Conservation (phyloP, 805 yeast species). For the Brettanomyces custersianus region DNA sequence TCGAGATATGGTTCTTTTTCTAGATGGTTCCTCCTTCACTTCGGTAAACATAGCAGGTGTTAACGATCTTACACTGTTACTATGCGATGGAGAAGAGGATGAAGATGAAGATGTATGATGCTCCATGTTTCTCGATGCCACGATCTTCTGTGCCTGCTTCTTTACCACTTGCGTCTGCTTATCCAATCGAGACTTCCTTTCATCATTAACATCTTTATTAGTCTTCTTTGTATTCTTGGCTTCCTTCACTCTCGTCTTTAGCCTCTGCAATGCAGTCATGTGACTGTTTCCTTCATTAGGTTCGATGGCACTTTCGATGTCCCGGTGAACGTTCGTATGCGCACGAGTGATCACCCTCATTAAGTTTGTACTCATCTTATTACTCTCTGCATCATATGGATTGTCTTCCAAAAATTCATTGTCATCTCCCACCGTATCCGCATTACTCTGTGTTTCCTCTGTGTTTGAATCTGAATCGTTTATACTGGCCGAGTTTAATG, state of each 20-base stretch:
- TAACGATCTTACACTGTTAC: slow-evolving; percentile 1
- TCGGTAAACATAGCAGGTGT: slow-evolving; percentile 1
- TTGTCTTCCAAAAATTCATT: slow-evolving; percentile 16
- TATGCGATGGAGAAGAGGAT: not conserved
- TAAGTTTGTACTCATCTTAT: slow-evolving; percentile 15
- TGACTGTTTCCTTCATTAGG: not conserved
- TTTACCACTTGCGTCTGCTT: not conserved
- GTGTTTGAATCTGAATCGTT: slow-evolving; percentile 4
- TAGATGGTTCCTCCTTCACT: not conserved
- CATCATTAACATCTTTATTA: not conserved
- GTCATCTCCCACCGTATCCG: slow-evolving; percentile 2
- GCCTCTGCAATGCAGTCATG: not conserved
- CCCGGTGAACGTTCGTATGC: slow-evolving; percentile 10
- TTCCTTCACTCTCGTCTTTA: slow-evolving; percentile 1
- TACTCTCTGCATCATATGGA: slow-evolving; percentile 13
- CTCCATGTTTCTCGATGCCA: slow-evolving; percentile 2
- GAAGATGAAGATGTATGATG: not conserved
- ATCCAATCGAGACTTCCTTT: not conserved
- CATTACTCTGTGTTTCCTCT: slow-evolving; percentile 1
- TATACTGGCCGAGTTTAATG: slow-evolving; percentile 19
- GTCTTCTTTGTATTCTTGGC: not conserved
- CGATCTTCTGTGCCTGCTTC: not conserved
- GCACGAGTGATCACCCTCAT: slow-evolving; percentile 16
- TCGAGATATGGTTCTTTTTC: not conserved
- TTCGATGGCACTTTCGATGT: slow-evolving; percentile 15